Conservation (phyloP, 768 basidiomycete genomes). For the Dentipellis sp. region DNA sequence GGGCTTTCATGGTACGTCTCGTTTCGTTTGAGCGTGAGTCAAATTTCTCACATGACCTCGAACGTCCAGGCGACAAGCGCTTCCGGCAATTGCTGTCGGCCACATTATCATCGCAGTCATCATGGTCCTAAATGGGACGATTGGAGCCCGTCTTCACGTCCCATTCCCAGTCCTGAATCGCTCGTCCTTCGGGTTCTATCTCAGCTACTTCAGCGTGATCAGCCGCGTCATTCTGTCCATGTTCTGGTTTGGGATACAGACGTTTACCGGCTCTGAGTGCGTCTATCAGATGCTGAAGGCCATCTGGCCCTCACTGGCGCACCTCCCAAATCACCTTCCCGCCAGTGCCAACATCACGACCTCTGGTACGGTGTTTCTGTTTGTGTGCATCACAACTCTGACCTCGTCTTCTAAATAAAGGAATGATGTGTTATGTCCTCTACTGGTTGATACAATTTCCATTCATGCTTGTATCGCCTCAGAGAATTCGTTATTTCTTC, state of each 20-base stretch:
- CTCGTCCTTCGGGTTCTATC: constrained; percentile 85
- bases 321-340: constrained; percentile 56
- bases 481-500: constrained; percentile 72
- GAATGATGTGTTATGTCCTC: constrained; percentile 67
- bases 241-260: constrained; percentile 79
- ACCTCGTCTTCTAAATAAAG: constrained; percentile 21
- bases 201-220: constrained; percentile 79
- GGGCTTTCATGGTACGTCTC: constrained; percentile 54
- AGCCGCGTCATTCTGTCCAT: constrained; percentile 67
- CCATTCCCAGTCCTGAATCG: constrained; percentile 74
- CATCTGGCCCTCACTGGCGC: constrained; percentile 68
- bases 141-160: constrained; percentile 69
- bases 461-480: constrained; percentile 67
- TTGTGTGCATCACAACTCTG: neutral
- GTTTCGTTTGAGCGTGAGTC: too few species aligned
- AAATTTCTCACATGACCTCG: too few species aligned
- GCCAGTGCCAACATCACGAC: constrained; percentile 53
- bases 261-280: constrained; percentile 51
- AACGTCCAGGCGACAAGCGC: constrained; percentile 46
- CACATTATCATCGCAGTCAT: constrained; percentile 64
- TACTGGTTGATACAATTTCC: constrained; percentile 76
- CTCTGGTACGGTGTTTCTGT: constrained; percentile 29
- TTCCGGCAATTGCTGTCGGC: constrained; percentile 62
- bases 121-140: constrained; percentile 71
- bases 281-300: constrained; percentile 71